A percentile compares a stretch with the other conserved stretches of the same genome.
Evolutionary conservation across 805 yeast species (phyloP).

Genomic region (Kodamaea neixiangensis): DNA sequence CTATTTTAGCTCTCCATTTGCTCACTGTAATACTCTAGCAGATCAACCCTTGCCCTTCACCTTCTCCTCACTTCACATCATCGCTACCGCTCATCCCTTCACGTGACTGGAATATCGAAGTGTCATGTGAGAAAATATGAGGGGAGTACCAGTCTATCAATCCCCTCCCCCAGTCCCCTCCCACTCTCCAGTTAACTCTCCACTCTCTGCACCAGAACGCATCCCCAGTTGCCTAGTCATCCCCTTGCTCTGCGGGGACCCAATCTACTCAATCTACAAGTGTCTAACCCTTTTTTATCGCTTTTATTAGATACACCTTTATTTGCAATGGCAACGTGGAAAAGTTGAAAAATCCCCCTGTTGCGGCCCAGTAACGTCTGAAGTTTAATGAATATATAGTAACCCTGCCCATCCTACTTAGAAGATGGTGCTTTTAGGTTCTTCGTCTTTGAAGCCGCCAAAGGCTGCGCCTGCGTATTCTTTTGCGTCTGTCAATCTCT

Average conservation of each 20-base stretch:
- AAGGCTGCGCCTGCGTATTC: constrained; percentile 11
- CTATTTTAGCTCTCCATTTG: no score
- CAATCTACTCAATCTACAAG: not conserved
- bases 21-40: no score
- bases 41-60: no score
- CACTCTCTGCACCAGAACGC: no score
- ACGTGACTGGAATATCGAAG: not conserved
- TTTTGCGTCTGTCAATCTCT: constrained; percentile 16
- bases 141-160: not conserved
- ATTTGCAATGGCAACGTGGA: not conserved
- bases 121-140: not conserved
- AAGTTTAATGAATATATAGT: constrained; percentile 9
- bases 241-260: not conserved
- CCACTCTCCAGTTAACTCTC: not conserved
- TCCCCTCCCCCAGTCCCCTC: not conserved
- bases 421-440: constrained; percentile 37
- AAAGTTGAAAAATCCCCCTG: not conserved
- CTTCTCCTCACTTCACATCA: no score
- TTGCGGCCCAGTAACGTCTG: not conserved
- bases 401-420: constrained; percentile 13
- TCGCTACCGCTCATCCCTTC: no score
- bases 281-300: not conserved
- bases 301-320: not conserved
- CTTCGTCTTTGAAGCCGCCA: constrained; percentile 28
- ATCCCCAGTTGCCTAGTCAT: not conserved